phyloP scores from a whole-genome alignment of 352 stramenopile species.

The Aphanomyces invadans region DNA sequence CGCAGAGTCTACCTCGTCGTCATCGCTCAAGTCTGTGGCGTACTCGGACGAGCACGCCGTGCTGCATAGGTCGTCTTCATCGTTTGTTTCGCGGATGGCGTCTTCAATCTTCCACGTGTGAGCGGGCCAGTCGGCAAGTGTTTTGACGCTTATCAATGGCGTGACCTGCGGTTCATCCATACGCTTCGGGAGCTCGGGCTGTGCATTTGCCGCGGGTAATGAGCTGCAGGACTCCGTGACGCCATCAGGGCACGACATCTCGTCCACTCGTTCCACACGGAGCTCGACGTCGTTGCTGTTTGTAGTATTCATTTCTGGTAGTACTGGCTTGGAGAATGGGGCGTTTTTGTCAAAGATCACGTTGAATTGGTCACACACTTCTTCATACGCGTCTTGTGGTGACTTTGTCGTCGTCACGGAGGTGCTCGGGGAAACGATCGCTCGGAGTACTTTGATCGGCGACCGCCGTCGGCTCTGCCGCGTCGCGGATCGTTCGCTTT shows the following conservation, averaged over 20 bases:
- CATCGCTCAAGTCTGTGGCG: constrained; percentile 26
- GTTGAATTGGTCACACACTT: constrained; percentile 21
- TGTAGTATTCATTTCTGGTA: neutral
- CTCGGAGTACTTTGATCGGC: neutral
- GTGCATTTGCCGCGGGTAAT: too few relatives aligned
- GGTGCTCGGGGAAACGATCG: neutral
- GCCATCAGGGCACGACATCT: too few relatives aligned
- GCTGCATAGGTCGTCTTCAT: constrained; percentile 20
- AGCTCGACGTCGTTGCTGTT: constrained; percentile 10
- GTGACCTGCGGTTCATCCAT: too few relatives aligned
- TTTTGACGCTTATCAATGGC: too few relatives aligned
- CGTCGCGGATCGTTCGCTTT: neutral
- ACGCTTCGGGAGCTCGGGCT: too few relatives aligned
- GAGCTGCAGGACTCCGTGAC: too few relatives aligned
- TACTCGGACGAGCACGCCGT: constrained; percentile 13
- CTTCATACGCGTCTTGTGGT: constrained; percentile 2
- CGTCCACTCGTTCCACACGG: too few relatives aligned
- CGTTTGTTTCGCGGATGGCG: neutral
- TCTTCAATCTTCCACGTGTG: constrained; percentile 13
- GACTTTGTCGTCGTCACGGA: neutral
- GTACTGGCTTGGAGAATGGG: neutral
- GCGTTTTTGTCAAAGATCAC: neutral
- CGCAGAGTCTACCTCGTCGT: neutral
- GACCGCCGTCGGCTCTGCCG: neutral
- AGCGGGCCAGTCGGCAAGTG: neutral